Percentiles rank a stretch among this genome's conserved stretches.
phyloP scores from a whole-genome alignment of 768 basidiomycete genomes.

The Phylloporus arenicola region DNA sequence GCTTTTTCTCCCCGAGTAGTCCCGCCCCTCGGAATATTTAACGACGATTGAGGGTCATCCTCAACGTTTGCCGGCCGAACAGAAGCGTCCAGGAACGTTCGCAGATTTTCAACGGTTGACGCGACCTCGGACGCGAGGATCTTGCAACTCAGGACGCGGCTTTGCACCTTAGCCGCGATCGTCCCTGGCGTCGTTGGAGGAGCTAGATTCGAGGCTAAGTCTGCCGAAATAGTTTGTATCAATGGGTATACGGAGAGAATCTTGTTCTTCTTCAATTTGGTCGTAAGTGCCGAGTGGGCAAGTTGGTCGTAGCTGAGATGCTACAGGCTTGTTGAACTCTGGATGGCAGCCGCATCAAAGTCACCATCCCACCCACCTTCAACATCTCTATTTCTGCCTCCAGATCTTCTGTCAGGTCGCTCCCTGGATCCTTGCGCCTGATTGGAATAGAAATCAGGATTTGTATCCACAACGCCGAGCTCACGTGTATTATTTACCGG shows the following conservation, averaged over 20 bases:
- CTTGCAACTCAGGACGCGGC: constrained; percentile 72
- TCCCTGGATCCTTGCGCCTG: constrained; percentile 35
- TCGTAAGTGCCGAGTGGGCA: constrained; percentile 58
- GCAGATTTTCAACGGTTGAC: constrained; percentile 46
- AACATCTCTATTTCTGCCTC: constrained; percentile 57
- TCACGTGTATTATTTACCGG: constrained; percentile 41
- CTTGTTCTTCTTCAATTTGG: constrained; percentile 72
- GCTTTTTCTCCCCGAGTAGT: neutral
- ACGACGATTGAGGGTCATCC: neutral
- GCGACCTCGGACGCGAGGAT: constrained; percentile 56
- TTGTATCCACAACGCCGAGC: neutral
- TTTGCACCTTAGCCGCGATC: constrained; percentile 55
- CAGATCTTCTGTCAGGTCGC: constrained; percentile 41
- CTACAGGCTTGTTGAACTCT: constrained; percentile 33
- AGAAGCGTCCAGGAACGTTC: constrained; percentile 34
- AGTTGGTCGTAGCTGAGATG: constrained; percentile 51
- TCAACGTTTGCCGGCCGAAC: constrained; percentile 12
- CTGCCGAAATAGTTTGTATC: constrained; percentile 42
- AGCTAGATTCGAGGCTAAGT: constrained; percentile 37
- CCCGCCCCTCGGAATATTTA: constrained; percentile 7
- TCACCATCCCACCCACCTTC: constrained; percentile 47
- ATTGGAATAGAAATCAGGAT: constrained; percentile 1
- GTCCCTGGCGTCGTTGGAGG: constrained; percentile 37
- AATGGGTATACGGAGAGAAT: constrained; percentile 45
- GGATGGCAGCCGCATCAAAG: neutral